These are phyloP conservation scores for Thelonectria rubi DNA, from an alignment of 2,329 filamentous ascomycete species.

Conservation along the genomic window DNA sequence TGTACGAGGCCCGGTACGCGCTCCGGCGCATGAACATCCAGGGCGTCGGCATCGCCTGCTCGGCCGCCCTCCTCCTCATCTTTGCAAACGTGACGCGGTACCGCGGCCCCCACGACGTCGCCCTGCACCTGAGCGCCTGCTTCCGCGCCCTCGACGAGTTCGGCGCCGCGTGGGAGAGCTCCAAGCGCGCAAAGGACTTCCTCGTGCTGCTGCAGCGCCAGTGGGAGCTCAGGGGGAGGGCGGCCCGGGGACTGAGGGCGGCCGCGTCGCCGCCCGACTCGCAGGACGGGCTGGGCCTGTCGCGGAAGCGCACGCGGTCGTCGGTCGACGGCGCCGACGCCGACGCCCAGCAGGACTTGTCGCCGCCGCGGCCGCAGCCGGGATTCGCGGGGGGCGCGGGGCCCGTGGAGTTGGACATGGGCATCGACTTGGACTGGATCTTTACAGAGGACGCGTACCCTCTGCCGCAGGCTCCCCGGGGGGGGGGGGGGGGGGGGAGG, in stretches of 20 bases:
- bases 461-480: constrained; percentile 7
- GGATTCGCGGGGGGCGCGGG: constrained; percentile 17
- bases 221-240: constrained; percentile 30
- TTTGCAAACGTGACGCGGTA: constrained; percentile 38
- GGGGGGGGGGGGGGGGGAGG: no score
- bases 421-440: constrained; percentile 34
- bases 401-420: constrained; percentile 29
- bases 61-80: constrained; percentile 22
- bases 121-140: constrained; percentile 35
- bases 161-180: constrained; percentile 37
- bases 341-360: constrained; percentile 7
- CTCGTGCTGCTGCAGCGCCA: constrained; percentile 36
- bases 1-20: constrained; percentile 30
- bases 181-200: constrained; percentile 37
- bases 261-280: constrained; percentile 9
- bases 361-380: constrained; percentile 18
- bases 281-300: constrained; percentile 1
- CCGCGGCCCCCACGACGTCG: constrained; percentile 23
- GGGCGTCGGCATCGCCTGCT: constrained; percentile 29
- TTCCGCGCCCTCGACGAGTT: constrained; percentile 39
- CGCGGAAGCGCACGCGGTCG: constrained; percentile 32
- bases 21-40: constrained; percentile 35
- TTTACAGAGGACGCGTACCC: constrained; percentile 30
- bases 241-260: constrained; percentile 13
- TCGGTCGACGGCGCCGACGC: constrained; percentile 13